phyloP scores from a whole-genome alignment of 805 yeast genomes.

The Gaillardinia entomophila region DNA sequence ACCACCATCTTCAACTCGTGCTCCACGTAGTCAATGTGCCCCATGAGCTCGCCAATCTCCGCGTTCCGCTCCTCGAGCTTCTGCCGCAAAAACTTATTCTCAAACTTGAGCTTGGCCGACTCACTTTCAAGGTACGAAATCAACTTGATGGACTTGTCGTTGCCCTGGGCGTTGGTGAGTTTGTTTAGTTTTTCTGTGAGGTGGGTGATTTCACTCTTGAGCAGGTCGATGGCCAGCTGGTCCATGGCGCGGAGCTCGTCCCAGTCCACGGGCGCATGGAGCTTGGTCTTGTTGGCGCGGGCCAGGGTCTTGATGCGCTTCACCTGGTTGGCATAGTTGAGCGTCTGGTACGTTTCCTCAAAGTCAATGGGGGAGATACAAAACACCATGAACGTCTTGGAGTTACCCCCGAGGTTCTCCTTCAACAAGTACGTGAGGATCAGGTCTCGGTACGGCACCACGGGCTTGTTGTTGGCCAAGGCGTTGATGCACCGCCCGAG shows the following conservation, averaged over 20 bases:
- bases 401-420: conserved; percentile 76
- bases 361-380: conserved; percentile 77
- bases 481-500: conserved; percentile 62
- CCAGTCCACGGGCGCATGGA: conserved; percentile 26
- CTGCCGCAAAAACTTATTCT: conserved; percentile 25
- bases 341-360: conserved; percentile 71
- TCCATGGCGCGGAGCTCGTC: conserved; percentile 19
- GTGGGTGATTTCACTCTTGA: conserved; percentile 25
- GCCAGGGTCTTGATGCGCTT: conserved; percentile 65
- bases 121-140: conserved; percentile 28
- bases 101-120: conserved; percentile 23
- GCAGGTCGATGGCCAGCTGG: conserved; percentile 18
- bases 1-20: conserved; percentile 8
- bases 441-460: conserved; percentile 73
- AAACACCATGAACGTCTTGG: conserved; percentile 85
- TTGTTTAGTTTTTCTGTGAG: conserved; percentile 19
- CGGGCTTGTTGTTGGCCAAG: conserved; percentile 39
- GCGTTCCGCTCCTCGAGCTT: conserved; percentile 11
- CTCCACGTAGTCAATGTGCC: conserved; percentile 18
- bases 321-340: conserved; percentile 74
- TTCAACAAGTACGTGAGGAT: conserved; percentile 67
- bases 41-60: conserved; percentile 16
- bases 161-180: conserved; percentile 7
- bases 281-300: conserved; percentile 29
- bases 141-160: conserved; percentile 17